Conservation (phyloP, 352 stramenopile species). For the Globisporangium viniferum region DNA sequence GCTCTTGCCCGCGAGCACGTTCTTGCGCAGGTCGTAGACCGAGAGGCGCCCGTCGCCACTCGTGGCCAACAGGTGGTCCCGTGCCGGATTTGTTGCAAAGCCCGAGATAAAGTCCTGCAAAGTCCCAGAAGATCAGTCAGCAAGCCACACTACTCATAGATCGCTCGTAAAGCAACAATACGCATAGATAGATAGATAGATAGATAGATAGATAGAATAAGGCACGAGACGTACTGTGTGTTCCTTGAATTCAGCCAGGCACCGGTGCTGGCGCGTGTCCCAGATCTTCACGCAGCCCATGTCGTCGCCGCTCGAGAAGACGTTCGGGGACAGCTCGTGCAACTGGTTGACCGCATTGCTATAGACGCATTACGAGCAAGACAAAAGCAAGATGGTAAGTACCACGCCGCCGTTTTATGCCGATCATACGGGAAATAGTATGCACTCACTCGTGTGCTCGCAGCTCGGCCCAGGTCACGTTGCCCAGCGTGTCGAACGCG, state of each 20-base stretch:
- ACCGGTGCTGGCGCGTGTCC: slow-evolving; percentile 83
- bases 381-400: neutral
- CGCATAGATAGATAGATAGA: neutral
- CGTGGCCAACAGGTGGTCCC: slow-evolving; percentile 86
- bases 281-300: slow-evolving; percentile 86
- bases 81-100: slow-evolving; percentile 81
- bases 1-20: slow-evolving; percentile 73
- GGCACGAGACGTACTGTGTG: slow-evolving; percentile 59
- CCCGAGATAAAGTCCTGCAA: slow-evolving; percentile 92
- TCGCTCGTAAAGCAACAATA: neutral
- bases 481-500: slow-evolving; percentile 75
- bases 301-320: slow-evolving; percentile 80
- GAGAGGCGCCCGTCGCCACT: slow-evolving; percentile 90
- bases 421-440: neutral
- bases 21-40: slow-evolving; percentile 90
- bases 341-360: slow-evolving; percentile 73
- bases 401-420: neutral
- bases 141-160: neutral
- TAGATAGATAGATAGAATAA: neutral
- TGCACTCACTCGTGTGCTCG: slow-evolving; percentile 59
- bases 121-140: neutral
- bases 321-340: slow-evolving; percentile 62
- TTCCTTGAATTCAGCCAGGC: slow-evolving; percentile 89
- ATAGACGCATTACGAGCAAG: neutral
- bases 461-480: slow-evolving; percentile 75